Conservation (phyloP, 768 basidiomycete species). For the Psilocybe tampanensis region DNA sequence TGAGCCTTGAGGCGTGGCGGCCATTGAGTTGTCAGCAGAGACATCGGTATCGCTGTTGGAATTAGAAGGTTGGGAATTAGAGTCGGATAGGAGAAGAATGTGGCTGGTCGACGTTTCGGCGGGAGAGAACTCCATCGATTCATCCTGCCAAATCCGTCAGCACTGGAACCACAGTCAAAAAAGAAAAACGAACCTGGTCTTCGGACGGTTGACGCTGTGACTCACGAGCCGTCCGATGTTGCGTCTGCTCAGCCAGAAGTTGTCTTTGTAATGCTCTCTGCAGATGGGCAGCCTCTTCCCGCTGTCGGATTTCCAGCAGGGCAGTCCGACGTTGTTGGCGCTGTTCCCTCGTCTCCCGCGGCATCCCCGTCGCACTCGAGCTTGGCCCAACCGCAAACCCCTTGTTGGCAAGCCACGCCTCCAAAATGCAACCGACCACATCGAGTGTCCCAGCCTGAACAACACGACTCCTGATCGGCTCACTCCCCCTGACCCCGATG, state of each 20-base stretch:
- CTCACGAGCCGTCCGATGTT: conserved; percentile 10
- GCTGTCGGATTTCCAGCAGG: conserved; percentile 54
- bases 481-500: conserved; percentile 94
- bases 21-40: conserved; percentile 62
- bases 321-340: conserved; percentile 63
- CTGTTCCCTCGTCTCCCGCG: conserved; percentile 76
- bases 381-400: conserved; percentile 87
- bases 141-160: conserved; percentile 22
- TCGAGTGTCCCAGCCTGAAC: conserved; percentile 94
- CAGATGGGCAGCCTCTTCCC: conserved; percentile 61
- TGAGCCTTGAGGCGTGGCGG: conserved; percentile 59
- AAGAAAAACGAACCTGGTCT: conserved; percentile 16
- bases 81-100: conserved; percentile 21
- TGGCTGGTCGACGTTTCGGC: conserved; percentile 7
- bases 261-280: conserved; percentile 57
- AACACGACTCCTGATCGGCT: conserved; percentile 87
- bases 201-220: conserved; percentile 8
- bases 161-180: not conserved
- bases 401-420: conserved; percentile 88
- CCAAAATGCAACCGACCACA: conserved; percentile 91
- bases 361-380: conserved; percentile 72
- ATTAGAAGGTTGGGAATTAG: conserved; percentile 24
- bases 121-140: conserved; percentile 32
- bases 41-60: conserved; percentile 61
- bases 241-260: conserved; percentile 24